phyloP scores from a whole-genome alignment of 2,329 filamentous ascomycete genomes.

The Fusarium protoensiforme region DNA sequence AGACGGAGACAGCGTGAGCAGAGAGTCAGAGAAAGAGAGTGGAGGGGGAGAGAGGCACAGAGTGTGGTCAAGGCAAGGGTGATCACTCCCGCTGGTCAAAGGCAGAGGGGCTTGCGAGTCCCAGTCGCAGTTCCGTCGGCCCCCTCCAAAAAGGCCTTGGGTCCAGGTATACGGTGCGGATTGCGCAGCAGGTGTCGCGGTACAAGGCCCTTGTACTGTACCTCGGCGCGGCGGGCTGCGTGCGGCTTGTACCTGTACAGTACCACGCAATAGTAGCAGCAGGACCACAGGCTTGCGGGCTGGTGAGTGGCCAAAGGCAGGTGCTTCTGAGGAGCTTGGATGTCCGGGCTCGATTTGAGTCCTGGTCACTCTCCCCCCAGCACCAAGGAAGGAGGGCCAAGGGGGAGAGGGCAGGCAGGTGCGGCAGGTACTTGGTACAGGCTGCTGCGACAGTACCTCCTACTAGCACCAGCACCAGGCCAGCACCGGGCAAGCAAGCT shows the following conservation, averaged over 20 bases:
- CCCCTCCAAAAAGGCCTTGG: slow-evolving; percentile 10
- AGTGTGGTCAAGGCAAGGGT: slow-evolving; percentile 24
- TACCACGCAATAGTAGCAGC: slow-evolving; percentile 48
- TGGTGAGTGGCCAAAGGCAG: slow-evolving; percentile 38
- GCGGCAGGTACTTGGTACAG: slow-evolving; percentile 29
- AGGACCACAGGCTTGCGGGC: slow-evolving; percentile 31
- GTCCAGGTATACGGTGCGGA: slow-evolving; percentile 52
- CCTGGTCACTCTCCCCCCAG: slow-evolving; percentile 26
- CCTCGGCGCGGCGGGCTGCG: slow-evolving; percentile 47
- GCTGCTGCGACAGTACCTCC: slow-evolving; percentile 33
- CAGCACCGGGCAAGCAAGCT: slow-evolving; percentile 22
- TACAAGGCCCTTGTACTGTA: slow-evolving; percentile 52
- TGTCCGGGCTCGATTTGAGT: slow-evolving; percentile 37
- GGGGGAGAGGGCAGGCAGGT: slow-evolving; percentile 29
- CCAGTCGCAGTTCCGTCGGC: slow-evolving; percentile 13
- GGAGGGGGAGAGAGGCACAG: slow-evolving; percentile 2
- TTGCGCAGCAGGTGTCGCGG: slow-evolving; percentile 9
- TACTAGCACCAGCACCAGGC: slow-evolving; percentile 28
- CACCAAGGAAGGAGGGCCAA: slow-evolving; percentile 22
- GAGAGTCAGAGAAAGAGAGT: background rate
- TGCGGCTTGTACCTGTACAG: slow-evolving; percentile 52
- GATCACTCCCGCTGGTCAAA: slow-evolving; percentile 37
- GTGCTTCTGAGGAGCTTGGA: slow-evolving; percentile 37
- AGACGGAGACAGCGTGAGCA: slow-evolving; percentile 7
- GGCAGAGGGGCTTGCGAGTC: slow-evolving; percentile 42